Conservation (phyloP, 1,284 basidiomycete species). For the Mycosarcoma maydis region DNA sequence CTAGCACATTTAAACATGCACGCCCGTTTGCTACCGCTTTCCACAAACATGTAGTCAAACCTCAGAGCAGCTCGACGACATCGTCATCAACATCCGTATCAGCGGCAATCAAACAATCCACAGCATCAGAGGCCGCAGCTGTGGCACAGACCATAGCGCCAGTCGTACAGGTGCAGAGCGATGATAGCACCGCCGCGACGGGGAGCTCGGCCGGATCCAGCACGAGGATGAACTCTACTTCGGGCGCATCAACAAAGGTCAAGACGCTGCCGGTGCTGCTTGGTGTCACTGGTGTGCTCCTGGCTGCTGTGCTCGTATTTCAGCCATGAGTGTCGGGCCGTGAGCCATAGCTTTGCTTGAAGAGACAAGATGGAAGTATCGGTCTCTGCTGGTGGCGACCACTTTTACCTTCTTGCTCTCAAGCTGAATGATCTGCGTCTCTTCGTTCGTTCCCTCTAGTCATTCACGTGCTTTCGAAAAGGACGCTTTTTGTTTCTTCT, state of each 20-base stretch:
- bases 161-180: conserved; percentile 1
- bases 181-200: background rate
- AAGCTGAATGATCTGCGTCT: too few relatives aligned
- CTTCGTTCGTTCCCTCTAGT: too few relatives aligned
- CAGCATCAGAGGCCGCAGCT: conserved; percentile 9
- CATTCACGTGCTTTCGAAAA: background rate
- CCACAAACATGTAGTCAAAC: conserved; percentile 26
- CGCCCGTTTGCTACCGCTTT: conserved; percentile 29
- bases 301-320: conserved; percentile 22
- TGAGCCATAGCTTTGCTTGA: background rate
- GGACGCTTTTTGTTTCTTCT: background rate
- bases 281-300: conserved; percentile 17
- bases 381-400: conserved; percentile 32
- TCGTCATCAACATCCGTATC: background rate
- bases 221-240: conserved; percentile 26
- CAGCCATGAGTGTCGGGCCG: conserved; percentile 11
- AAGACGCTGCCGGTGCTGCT: conserved; percentile 29
- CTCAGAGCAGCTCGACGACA: conserved; percentile 6
- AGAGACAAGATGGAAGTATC: conserved; percentile 2
- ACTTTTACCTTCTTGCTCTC: too few relatives aligned
- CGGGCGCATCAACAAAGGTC: conserved; percentile 13
- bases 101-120: conserved; percentile 1
- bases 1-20: conserved; percentile 28
- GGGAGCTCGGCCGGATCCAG: conserved; percentile 11
- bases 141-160: conserved; percentile 5